Evolutionary conservation across 441 rosid genomes (phyloP), one percentile per base, ranked within the genome.

Genomic region (Aquilaria agallochum): DNA sequence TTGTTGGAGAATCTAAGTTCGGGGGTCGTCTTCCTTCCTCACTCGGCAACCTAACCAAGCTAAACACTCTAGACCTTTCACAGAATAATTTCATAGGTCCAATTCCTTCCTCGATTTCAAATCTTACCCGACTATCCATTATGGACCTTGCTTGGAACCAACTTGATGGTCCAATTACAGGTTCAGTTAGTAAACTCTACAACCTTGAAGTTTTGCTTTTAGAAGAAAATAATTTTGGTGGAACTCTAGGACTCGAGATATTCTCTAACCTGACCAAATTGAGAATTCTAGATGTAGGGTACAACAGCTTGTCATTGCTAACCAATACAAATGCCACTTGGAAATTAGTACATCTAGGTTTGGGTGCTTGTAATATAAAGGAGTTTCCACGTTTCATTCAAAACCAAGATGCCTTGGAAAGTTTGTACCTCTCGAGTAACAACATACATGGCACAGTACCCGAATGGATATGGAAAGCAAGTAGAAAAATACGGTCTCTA

Each of bases 51-150:
- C 42, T 30, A 12, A 46, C 44, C 2, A 2, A 40, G 9, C 44
- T 40, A 5, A 5, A 7, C 9, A 5, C 9, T 7, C 9, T 40
- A 5, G 44, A 40, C 9, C 44, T 40, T 40, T 40, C 44, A 40
- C 9, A 40, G 44, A 76, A 72, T 51, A 9, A 31, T 4, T 4
- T 65, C 40, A 33, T 1, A 51, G 64, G 69, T 32, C 52, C 14
- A 5, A 58, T 66, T 33, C 69, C 69, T n/a, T 45, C 49, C 9
- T 50, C 56, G 57, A 40, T 65, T 3, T 49, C 50, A 57, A 65
- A 59, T 31, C 56, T 56, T 15, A 42, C 33, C 14, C 34, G 57
- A 54, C 56, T 65, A 30, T 8, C 10, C 2, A 15, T 8, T 48
- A 31, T 65, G 20, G 20, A 31, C 10, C 47, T 65, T 27, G 11